These are phyloP conservation scores for Linum tenue DNA, from an alignment of 345 rosid species.

Conservation along the genomic window DNA sequence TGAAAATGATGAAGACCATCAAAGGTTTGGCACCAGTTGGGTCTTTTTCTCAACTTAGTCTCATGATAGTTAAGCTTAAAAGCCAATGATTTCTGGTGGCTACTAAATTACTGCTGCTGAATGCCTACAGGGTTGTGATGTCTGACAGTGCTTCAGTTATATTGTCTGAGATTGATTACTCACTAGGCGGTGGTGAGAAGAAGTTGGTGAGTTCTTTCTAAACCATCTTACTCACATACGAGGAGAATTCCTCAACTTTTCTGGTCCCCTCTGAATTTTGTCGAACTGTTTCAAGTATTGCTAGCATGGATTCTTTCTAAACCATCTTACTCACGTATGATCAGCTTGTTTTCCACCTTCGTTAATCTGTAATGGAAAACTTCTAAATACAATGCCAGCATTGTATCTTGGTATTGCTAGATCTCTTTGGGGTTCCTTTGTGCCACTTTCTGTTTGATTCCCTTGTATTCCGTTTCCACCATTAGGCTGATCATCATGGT, in stretches of 20 bases:
- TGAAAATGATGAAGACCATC: conserved; percentile 29
- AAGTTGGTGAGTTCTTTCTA: conserved; percentile 46
- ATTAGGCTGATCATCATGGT: not conserved
- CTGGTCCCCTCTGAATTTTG: not conserved
- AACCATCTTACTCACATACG: not conserved
- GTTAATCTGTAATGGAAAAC: not conserved
- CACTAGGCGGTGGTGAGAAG: conserved; percentile 55
- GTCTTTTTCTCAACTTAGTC: not conserved
- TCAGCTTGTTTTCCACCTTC: not conserved
- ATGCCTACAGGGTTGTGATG: conserved; percentile 41
- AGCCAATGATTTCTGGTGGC: not conserved
- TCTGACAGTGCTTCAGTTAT: conserved; percentile 40
- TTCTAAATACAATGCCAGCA: not conserved
- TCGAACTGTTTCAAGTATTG: too few relatives aligned
- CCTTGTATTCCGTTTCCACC: not conserved
- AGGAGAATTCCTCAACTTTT: too few relatives aligned
- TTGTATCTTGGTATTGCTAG: not conserved
- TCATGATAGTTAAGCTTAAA: conserved; percentile 4
- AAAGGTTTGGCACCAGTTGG: conserved; percentile 31
- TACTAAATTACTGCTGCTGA: conserved; percentile 17
- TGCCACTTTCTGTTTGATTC: not conserved
- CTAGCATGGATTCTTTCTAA: not conserved
- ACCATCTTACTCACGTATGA: not conserved
- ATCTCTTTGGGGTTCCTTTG: not conserved
- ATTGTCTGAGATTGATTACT: conserved; percentile 58